Conservation (phyloP, 2,329 filamentous ascomycete species). For the Orbilia ellipsospora region DNA sequence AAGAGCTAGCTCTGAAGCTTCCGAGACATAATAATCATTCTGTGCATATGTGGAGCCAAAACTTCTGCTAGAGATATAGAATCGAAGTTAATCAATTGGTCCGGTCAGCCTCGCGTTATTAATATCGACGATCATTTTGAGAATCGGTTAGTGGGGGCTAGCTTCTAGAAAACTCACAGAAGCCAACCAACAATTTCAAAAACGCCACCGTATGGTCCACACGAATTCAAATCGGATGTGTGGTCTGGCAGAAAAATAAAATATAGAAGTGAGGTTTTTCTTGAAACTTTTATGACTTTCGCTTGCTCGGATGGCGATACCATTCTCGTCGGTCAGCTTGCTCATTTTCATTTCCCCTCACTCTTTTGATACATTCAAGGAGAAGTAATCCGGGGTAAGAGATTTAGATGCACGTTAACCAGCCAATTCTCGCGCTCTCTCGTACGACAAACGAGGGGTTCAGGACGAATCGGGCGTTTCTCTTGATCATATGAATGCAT, state of each 20-base stretch:
- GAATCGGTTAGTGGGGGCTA: constrained; percentile 10
- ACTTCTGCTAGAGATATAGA: neutral
- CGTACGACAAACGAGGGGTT: neutral
- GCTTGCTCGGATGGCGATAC: constrained; percentile 40
- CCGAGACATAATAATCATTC: neutral
- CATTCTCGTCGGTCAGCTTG: constrained; percentile 6
- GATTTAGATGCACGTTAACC: too few species aligned
- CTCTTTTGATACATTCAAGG: constrained; percentile 31
- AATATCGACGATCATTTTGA: constrained; percentile 25
- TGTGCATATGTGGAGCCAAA: constrained; percentile 3
- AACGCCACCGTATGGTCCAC: neutral
- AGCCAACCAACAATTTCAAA: too few species aligned
- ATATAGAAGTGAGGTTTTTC: constrained; percentile 20
- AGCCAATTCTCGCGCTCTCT: neutral
- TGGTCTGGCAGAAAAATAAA: neutral
- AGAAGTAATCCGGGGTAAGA: constrained; percentile 9
- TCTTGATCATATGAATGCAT: neutral
- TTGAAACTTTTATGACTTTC: constrained; percentile 26
- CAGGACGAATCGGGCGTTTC: neutral
- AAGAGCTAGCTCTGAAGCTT: constrained; percentile 6
- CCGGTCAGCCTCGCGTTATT: constrained; percentile 46
- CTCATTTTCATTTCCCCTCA: constrained; percentile 3
- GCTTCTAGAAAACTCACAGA: constrained; percentile 36
- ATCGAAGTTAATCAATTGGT: neutral
- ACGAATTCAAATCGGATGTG: neutral